Base-by-base conservation (phyloP, 2,329 filamentous ascomycete genomes). In the Dendrostoma leiphaemia region DNA sequence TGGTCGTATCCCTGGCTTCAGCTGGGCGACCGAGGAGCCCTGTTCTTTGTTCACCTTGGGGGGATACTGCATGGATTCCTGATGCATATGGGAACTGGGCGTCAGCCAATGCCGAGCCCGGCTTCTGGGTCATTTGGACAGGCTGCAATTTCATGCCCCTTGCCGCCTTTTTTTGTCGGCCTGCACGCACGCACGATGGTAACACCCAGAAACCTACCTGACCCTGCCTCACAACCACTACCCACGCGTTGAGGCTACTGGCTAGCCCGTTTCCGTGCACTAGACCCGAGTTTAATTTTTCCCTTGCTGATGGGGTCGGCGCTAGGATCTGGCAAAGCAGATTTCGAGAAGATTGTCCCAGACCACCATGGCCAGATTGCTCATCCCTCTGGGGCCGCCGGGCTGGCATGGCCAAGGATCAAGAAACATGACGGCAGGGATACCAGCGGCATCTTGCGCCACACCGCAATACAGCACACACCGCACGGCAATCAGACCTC, bases 321-420 rank as follows among this genome's bases (percentile, higher is more conserved):
- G 47, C 56, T 55, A 57, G 55, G 35, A 57, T 54, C 51, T 51
- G 35, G 35, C n/a, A 51, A 55, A 44, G 34, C 41, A 45, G 44
- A 48, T 47, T 57, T 47, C 51, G 47, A 51, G 26, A 17, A 50
- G 46, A 54, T 51, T 35, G 35, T 29, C 45, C 51, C 48, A 54
- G 48, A 55, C 46, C 47, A 45, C 31, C n/a, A 26, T 17, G 4
- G 49, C 40, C 37, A n/a, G n/a, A n/a, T n/a, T n/a, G n/a, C n/a
- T n/a, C n/a, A n/a, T n/a, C n/a, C n/a, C n/a, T n/a, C n/a, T n/a
- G n/a, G n/a, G n/a, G n/a, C n/a, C n/a, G n/a, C n/a, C n/a, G n/a
- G n/a, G n/a, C n/a, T n/a, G 51, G 29, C 40, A 38, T n/a, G 34
- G 6, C 15, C 34, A 40, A 32, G 44, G 34, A 45, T 44, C 24